Conservation (phyloP, 257 asterid genomes). For the Schizonepeta tenuifolia region DNA sequence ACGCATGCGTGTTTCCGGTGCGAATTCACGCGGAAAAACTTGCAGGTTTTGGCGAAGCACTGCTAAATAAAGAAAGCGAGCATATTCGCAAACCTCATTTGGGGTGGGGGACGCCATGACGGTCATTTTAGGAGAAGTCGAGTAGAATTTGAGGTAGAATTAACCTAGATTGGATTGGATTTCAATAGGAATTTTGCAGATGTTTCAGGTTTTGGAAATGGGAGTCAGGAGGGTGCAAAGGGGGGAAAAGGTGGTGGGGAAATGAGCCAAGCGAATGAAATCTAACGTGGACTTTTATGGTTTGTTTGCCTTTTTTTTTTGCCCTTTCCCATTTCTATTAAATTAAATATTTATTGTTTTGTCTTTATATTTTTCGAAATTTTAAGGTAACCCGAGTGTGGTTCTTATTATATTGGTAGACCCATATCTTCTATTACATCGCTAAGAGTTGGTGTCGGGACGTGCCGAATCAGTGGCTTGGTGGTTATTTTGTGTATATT, state of each 20-base stretch:
- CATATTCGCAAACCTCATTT: conserved; percentile 39
- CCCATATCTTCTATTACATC: no score
- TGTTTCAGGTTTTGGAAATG: conserved; percentile 30
- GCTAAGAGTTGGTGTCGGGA: no score
- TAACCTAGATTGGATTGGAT: conserved; percentile 25
- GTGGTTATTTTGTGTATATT: no score
- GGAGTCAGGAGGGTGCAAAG: conserved; percentile 26
- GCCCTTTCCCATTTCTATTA: not conserved
- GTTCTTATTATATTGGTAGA: no score
- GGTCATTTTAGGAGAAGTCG: conserved; percentile 29
- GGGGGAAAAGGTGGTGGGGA: conserved; percentile 43
- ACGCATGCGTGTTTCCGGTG: not conserved
- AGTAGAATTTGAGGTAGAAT: conserved; percentile 1
- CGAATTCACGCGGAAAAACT: conserved; percentile 7
- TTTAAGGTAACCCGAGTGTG: not conserved
- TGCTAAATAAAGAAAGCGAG: conserved; percentile 6
- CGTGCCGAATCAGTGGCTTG: no score
- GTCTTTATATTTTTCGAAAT: not conserved
- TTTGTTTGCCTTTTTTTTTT: conserved; percentile 2
- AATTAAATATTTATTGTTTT: not conserved
- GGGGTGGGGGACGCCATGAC: conserved; percentile 41
- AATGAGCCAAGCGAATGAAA: not conserved
- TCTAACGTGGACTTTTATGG: conserved; percentile 28
- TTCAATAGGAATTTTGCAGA: conserved; percentile 9
- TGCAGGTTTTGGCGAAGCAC: conserved; percentile 23